These are phyloP conservation scores for Fomes fomentarius DNA, from an alignment of 1,284 basidiomycete species.

Conservation along the genomic window DNA sequence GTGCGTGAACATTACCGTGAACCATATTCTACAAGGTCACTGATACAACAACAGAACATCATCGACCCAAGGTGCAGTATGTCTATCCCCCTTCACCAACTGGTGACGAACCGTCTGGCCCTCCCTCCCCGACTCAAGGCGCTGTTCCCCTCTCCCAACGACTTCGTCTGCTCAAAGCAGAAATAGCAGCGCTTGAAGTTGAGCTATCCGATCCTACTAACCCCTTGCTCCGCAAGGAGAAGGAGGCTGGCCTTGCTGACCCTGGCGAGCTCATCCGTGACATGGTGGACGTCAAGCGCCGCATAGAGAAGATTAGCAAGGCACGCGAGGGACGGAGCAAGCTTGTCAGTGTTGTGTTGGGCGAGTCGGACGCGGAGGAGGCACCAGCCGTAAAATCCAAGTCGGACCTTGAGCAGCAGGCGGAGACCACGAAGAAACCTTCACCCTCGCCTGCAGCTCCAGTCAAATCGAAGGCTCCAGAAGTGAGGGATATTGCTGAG, in stretches of 20 bases:
- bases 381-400: not conserved
- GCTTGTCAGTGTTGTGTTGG: constrained; percentile 64
- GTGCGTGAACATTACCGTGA: constrained; percentile 36
- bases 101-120: constrained; percentile 35
- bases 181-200: constrained; percentile 64
- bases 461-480: constrained; percentile 24
- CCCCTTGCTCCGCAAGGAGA: constrained; percentile 56
- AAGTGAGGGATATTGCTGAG: constrained; percentile 58
- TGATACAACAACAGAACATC: constrained; percentile 37
- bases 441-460: constrained; percentile 29
- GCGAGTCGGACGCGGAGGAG: constrained; percentile 37
- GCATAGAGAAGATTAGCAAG: constrained; percentile 69
- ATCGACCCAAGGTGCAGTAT: constrained; percentile 57
- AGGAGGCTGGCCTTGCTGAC: constrained; percentile 62
- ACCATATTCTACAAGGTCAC: not conserved
- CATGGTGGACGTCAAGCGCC: constrained; percentile 68
- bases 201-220: constrained; percentile 74
- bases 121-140: constrained; percentile 27
- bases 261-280: constrained; percentile 77
- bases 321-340: constrained; percentile 66
- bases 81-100: constrained; percentile 70
- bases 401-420: not conserved
- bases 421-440: constrained; percentile 22
- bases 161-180: constrained; percentile 61
- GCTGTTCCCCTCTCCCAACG: constrained; percentile 58